Conservation (phyloP, 176 grass and related monocot species). For the Poa pratensis region DNA sequence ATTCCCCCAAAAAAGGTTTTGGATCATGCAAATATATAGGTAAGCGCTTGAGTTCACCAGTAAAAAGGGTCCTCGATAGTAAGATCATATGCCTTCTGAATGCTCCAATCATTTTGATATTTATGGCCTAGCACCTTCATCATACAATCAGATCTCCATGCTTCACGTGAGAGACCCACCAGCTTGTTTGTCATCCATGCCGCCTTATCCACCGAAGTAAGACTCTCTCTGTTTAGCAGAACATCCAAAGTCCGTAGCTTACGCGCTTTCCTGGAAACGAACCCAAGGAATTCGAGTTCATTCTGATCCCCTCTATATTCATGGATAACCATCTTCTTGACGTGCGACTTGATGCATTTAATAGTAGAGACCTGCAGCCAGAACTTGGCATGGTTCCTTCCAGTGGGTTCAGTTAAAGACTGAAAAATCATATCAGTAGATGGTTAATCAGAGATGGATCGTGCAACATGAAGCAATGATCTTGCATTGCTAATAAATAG, state of each 20-base stretch:
- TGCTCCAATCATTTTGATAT: background rate
- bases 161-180: background rate
- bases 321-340: slow-evolving; percentile 22
- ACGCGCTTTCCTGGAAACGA: background rate
- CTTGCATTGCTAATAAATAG: background rate
- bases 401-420: background rate
- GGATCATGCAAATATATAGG: background rate
- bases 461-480: background rate
- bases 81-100: slow-evolving; percentile 27
- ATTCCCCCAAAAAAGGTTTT: background rate
- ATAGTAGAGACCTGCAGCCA: slow-evolving; percentile 4
- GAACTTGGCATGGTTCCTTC: slow-evolving; percentile 4
- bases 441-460: background rate
- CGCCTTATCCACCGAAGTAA: background rate
- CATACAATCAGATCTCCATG: background rate
- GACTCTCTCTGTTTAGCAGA: too few relatives aligned
- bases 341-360: background rate
- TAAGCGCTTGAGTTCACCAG: background rate
- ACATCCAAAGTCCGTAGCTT: background rate
- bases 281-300: slow-evolving; percentile 24
- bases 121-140: background rate
- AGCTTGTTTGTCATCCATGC: background rate
- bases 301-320: background rate
- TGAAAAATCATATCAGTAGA: slow-evolving; percentile 8
- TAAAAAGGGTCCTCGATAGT: background rate